A percentile compares a stretch with the other conserved stretches of the same genome.
These are phyloP conservation scores for Xylaria hypoxylon DNA, from an alignment of 2,329 filamentous ascomycete genomes.

Conservation along the genomic window DNA sequence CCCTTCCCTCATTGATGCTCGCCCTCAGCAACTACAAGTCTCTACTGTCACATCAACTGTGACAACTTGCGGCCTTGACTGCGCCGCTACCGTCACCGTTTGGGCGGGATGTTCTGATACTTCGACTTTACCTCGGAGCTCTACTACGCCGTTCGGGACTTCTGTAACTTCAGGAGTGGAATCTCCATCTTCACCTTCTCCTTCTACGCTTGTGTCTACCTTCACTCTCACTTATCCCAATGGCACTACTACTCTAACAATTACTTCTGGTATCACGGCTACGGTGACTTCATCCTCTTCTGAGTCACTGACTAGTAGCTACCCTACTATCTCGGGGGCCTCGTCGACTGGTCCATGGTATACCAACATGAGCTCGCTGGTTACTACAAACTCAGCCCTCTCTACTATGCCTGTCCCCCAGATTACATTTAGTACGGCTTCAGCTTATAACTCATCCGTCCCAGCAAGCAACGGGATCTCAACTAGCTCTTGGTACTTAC, in stretches of 20 bases:
- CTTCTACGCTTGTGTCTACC: constrained; percentile 21
- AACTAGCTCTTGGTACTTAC: constrained; percentile 27
- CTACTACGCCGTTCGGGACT: constrained; percentile 35
- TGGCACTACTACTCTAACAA: constrained; percentile 38
- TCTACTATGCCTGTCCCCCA: neutral
- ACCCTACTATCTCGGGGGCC: constrained; percentile 28
- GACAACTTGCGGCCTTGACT: constrained; percentile 46
- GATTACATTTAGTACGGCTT: constrained; percentile 6
- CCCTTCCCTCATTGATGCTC: constrained; percentile 41
- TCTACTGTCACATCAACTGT: constrained; percentile 44
- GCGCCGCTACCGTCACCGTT: constrained; percentile 48
- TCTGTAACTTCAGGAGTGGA: constrained; percentile 36
- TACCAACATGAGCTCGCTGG: constrained; percentile 32
- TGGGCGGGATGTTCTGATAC: constrained; percentile 43
- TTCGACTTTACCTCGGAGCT: constrained; percentile 32
- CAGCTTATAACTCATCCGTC: constrained; percentile 18
- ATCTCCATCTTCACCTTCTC: constrained; percentile 21
- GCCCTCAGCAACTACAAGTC: constrained; percentile 38
- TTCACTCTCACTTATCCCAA: constrained; percentile 31
- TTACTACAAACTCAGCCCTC: constrained; percentile 17
- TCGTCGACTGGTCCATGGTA: constrained; percentile 29
- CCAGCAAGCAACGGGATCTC: constrained; percentile 7
- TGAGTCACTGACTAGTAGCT: constrained; percentile 4
- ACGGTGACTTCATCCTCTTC: constrained; percentile 36
- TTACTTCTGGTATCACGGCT: constrained; percentile 38